Conservation (phyloP, 2,329 filamentous ascomycete species). For the Aspergillus floridensis region DNA sequence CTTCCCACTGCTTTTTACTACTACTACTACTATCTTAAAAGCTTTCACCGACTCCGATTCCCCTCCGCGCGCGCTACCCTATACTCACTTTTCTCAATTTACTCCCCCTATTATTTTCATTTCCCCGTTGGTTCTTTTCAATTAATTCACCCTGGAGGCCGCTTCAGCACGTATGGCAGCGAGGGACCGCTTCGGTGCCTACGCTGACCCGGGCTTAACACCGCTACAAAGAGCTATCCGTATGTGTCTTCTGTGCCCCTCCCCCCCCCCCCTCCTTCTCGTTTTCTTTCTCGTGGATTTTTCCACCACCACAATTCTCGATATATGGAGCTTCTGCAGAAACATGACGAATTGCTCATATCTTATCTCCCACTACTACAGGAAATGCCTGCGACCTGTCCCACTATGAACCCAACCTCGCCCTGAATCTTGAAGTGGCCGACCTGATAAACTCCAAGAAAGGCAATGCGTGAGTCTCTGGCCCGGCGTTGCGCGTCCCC, state of each 20-base stretch:
- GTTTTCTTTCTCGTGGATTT: not conserved
- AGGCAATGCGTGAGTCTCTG: constrained; percentile 66
- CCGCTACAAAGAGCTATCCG: constrained; percentile 92
- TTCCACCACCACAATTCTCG: not conserved
- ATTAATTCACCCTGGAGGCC: constrained; percentile 71
- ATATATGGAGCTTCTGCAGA: not conserved
- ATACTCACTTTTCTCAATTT: not conserved
- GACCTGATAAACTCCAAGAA: constrained; percentile 98
- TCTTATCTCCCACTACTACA: constrained; percentile 23
- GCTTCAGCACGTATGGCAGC: constrained; percentile 92
- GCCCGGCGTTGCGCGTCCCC: not conserved
- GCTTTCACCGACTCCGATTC: not conserved
- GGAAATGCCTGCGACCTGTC: constrained; percentile 93
- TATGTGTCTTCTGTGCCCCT: constrained; percentile 35
- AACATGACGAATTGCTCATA: not conserved
- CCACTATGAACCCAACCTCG: constrained; percentile 97
- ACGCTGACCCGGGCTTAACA: constrained; percentile 73
- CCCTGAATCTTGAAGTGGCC: constrained; percentile 90
- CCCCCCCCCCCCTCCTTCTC: not conserved
- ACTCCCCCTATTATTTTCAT: constrained; percentile 4
- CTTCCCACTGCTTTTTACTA: not conserved
- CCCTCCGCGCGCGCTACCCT: constrained; percentile 4
- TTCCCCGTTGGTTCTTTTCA: constrained; percentile 4
- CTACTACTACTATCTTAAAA: not conserved
- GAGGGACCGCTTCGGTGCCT: constrained; percentile 86